Evolutionary conservation across 305 asterid genomes (phyloP).

Genomic region (Vinca major): DNA sequence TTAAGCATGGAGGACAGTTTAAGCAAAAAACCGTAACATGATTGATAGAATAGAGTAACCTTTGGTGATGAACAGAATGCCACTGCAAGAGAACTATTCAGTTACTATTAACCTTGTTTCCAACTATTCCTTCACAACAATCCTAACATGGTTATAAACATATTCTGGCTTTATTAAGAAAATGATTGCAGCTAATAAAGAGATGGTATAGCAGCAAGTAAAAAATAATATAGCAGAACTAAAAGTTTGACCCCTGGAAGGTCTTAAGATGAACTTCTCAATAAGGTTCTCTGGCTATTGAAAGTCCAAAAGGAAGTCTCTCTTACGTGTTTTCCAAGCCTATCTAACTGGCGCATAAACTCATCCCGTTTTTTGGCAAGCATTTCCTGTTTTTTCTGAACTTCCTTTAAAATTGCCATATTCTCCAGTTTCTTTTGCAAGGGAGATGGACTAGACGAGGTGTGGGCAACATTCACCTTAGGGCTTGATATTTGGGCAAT

Average conservation of each 20-base stretch:
- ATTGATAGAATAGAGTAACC: background rate
- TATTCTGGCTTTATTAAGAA: background rate
- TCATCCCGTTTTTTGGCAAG: conserved; percentile 84
- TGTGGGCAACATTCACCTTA: conserved; percentile 31
- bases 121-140: background rate
- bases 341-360: conserved; percentile 59
- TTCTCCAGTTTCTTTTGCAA: conserved; percentile 64
- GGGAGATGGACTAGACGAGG: conserved; percentile 35
- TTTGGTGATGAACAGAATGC: background rate
- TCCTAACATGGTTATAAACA: background rate
- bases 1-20: background rate
- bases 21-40: background rate
- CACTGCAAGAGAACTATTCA: background rate
- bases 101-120: background rate
- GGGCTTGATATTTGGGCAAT: conserved; percentile 32
- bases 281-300: background rate
- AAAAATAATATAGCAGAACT: background rate
- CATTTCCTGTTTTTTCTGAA: conserved; percentile 96
- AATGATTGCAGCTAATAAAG: background rate
- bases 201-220: background rate
- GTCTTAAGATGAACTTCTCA: background rate
- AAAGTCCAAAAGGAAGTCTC: background rate
- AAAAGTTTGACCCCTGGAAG: background rate
- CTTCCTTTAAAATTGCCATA: conserved; percentile 79
- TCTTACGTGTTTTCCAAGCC: conserved; percentile 71